Percentiles rank a stretch among this genome's conserved stretches.
Evolutionary conservation across 139 green algal genomes (phyloP).

Genomic region (Chlamydomonas sphaeroides): DNA sequence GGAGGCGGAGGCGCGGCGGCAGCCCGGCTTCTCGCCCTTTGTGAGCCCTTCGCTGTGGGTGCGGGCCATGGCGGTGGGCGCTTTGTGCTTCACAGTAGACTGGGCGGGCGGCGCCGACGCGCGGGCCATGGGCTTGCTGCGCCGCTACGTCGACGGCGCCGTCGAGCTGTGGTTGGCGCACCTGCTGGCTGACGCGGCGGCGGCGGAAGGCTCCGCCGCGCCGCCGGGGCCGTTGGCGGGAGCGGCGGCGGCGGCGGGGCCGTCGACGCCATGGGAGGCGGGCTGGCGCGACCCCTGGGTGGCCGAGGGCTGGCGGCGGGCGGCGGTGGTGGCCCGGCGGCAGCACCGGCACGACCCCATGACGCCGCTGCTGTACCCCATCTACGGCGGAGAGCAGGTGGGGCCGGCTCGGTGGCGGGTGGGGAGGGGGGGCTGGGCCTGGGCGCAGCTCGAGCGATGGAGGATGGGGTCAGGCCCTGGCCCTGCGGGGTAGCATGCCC

Average conservation of each 20-base stretch:
- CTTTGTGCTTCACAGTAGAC: neutral
- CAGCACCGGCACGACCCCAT: neutral
- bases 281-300: neutral
- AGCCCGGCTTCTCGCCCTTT: neutral
- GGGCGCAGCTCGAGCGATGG: no score
- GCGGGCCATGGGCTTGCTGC: neutral
- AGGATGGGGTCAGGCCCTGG: no score
- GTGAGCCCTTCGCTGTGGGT: neutral
- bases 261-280: no score
- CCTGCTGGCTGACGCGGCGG: neutral
- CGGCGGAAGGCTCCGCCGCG: neutral
- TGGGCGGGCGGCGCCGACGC: neutral
- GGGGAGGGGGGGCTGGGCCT: neutral
- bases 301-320: neutral
- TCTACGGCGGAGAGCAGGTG: neutral
- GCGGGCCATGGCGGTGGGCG: neutral
- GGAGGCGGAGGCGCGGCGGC: neutral
- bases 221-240: neutral
- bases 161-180: neutral
- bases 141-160: neutral
- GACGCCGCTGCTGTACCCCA: neutral
- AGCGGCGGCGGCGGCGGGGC: neutral
- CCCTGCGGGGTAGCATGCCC: no score
- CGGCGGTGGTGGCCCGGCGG: no score
- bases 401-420: neutral